Base-by-base conservation (phyloP, 2,329 filamentous ascomycete species). In the Geosmithia morbida region DNA sequence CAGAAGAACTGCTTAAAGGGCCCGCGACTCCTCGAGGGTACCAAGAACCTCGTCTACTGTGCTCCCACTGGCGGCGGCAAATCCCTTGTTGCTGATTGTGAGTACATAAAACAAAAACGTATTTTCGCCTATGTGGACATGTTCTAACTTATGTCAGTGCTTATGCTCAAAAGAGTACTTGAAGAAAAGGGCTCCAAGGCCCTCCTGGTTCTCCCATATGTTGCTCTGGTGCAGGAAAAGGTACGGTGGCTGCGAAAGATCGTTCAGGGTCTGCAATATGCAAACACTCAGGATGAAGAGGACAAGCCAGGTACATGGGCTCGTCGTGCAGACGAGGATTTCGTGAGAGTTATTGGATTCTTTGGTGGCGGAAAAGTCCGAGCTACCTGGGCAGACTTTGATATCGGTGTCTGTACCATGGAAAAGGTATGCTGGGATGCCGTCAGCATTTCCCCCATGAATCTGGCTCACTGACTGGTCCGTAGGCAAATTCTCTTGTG, bases 181-280 rank as follows among this genome's bases (percentile, higher is more conserved):
- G 71, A 76, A 42, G 70, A 79, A 43, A 74, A 75, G 1, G 68
- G 68, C 18, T 71, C 77, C 48, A 88, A 87, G 53, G 83, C 81
- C 2, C 71, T 89, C 13, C 65, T 88, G 17, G 79, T 88, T 18
- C 68, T 88, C 17, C 85, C 85, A 0, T 89, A 87, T 61, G 83
- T 88, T 52, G 83, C 85, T 17, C 71, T 89, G 2, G 85, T 89
- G 0, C 83, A 88, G 57, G 85, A 89, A 60, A 88, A 88, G 59
- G 72, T 86, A 30, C 76, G 78, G 48, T 88, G 83, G 82, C 66
- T 89, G 41, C 75, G 83, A 29, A 77, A 71, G 45, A 66, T 85
- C 17, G 79, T 85, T 3, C 69, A 81, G 51, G 77, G 74, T 22
- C 69, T 87, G 47, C 64, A 66, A 46, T 67, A 59, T 17, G 51